Evolutionary conservation across 305 asterid genomes (phyloP).

Genomic region (Fraxinus sp.): DNA sequence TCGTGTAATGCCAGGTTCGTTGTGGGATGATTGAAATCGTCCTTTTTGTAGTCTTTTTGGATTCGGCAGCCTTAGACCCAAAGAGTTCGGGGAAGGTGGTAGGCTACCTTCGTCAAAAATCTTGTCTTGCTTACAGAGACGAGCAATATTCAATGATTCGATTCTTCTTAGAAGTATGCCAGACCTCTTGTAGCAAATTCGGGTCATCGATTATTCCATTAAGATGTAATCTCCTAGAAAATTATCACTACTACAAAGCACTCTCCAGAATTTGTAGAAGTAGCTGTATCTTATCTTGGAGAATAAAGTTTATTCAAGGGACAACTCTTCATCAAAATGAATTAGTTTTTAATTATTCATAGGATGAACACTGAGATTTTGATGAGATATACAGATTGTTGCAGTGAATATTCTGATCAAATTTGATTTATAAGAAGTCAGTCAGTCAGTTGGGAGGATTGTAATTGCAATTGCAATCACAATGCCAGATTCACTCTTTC

Average conservation of each 20-base stretch:
- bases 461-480: background rate
- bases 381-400: background rate
- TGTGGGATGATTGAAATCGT: background rate
- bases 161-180: background rate
- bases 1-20: background rate
- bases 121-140: background rate
- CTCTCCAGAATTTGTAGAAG: background rate
- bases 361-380: background rate
- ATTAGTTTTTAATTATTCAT: background rate
- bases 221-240: background rate
- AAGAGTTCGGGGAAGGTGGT: background rate
- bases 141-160: background rate
- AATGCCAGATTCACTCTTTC: too few species aligned
- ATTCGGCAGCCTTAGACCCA: background rate
- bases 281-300: background rate
- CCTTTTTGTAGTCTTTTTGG: background rate
- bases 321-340: background rate
- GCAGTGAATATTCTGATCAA: background rate
- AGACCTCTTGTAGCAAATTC: background rate
- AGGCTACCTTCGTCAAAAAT: background rate
- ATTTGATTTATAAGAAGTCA: background rate
- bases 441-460: background rate
- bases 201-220: background rate
- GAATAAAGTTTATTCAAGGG: background rate
- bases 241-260: too few species aligned